These are phyloP conservation scores for Salvia miltiorrhiza DNA, from an alignment of 257 asterid genomes.

Conservation along the genomic window DNA sequence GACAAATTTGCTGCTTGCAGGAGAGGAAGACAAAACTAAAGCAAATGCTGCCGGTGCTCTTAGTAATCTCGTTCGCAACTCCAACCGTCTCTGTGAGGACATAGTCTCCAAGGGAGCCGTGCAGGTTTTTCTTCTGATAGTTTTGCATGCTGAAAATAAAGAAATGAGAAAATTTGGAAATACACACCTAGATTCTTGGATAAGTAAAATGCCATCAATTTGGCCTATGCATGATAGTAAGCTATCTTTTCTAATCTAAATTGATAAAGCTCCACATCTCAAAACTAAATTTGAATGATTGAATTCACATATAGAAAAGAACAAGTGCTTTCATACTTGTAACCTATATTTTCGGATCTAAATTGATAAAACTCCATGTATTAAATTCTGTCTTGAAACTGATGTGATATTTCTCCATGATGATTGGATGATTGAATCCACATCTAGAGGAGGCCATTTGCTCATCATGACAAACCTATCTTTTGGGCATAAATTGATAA, in stretches of 20 bases:
- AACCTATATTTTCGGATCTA: too few relatives aligned
- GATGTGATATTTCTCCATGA: background rate
- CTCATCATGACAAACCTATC: background rate
- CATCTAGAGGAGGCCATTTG: background rate
- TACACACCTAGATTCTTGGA: background rate
- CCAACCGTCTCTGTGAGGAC: constrained; percentile 90
- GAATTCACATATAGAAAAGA: too few relatives aligned
- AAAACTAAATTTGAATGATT: background rate
- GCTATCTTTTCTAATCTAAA: too few relatives aligned
- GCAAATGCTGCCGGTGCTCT: constrained; percentile 99
- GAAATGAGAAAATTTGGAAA: background rate
- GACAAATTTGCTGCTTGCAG: constrained; percentile 60
- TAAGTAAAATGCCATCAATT: background rate
- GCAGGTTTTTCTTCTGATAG: constrained; percentile 53
- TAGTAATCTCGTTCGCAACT: constrained; percentile 93
- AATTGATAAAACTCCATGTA: too few relatives aligned
- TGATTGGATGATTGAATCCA: background rate
- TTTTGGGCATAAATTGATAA: background rate
- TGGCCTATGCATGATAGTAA: background rate
- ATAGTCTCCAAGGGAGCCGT: constrained; percentile 90
- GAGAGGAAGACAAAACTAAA: constrained; percentile 95
- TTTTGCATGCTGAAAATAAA: background rate
- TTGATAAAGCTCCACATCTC: background rate
- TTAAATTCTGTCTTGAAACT: background rate
- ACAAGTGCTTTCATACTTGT: too few relatives aligned